These are phyloP conservation scores for Sphaerobolus stellatus DNA, from an alignment of 1,284 basidiomycete genomes.

Conservation along the genomic window DNA sequence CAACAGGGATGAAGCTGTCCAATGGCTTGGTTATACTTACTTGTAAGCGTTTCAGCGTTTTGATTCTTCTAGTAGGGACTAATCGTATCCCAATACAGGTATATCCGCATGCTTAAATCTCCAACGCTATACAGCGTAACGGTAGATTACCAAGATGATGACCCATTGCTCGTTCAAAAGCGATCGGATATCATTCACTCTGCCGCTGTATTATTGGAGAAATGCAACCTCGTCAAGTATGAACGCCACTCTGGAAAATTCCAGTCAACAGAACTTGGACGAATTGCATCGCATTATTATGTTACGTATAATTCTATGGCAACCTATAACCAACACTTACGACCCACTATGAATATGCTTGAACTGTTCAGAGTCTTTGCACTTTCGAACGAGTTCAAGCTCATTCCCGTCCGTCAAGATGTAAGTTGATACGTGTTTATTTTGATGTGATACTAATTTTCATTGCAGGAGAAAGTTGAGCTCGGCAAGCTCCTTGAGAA, in stretches of 20 bases:
- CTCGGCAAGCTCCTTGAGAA: constrained; percentile 91
- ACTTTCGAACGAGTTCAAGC: constrained; percentile 95
- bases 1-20: constrained; percentile 95
- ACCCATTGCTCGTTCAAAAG: constrained; percentile 86
- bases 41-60: constrained; percentile 64
- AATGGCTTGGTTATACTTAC: constrained; percentile 96
- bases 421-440: constrained; percentile 3
- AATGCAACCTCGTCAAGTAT: constrained; percentile 92
- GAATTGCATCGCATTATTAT: constrained; percentile 97
- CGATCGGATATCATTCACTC: constrained; percentile 93
- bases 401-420: constrained; percentile 80
- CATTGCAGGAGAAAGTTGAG: constrained; percentile 77
- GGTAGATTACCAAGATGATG: constrained; percentile 88
- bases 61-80: constrained; percentile 10
- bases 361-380: constrained; percentile 98
- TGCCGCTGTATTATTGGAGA: constrained; percentile 91
- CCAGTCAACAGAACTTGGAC: constrained; percentile 88
- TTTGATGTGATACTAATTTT: neutral
- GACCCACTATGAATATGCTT: constrained; percentile 82
- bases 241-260: constrained; percentile 88
- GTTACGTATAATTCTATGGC: constrained; percentile 96
- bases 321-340: constrained; percentile 93
- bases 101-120: constrained; percentile 94
- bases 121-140: constrained; percentile 90
- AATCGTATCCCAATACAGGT: constrained; percentile 44